Percentiles rank a stretch among this genome's conserved stretches.
Evolutionary conservation across 179 eudicot genomes (phyloP).

Genomic region (Actinidia polygama): DNA sequence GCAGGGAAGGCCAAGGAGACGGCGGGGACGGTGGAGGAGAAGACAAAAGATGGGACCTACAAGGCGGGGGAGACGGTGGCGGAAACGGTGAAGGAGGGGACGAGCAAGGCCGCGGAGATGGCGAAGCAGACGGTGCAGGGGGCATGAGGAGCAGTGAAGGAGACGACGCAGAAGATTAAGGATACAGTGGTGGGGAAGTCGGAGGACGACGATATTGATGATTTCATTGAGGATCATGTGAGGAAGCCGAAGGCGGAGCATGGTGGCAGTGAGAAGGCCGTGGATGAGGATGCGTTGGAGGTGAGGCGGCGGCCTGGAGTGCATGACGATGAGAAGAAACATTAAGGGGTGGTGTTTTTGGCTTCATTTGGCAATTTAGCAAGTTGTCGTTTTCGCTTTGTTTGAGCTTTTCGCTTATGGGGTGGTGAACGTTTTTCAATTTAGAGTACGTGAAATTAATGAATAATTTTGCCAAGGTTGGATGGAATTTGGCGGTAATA

Average conservation of each 20-base stretch:
- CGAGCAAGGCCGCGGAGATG: conserved; percentile 32
- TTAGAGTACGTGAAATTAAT: too few relatives aligned
- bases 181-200: conserved; percentile 58
- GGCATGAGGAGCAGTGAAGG: conserved; percentile 48
- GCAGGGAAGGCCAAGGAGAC: conserved; percentile 30
- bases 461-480: too few relatives aligned
- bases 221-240: conserved; percentile 45
- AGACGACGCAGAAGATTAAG: conserved; percentile 45
- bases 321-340: background rate
- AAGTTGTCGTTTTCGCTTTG: too few relatives aligned
- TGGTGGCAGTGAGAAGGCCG: background rate
- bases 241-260: conserved; percentile 23
- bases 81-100: conserved; percentile 26
- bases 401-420: too few relatives aligned
- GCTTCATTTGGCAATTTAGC: background rate
- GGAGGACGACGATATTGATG: conserved; percentile 26
- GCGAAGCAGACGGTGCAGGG: conserved; percentile 48
- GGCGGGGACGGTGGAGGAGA: conserved; percentile 33
- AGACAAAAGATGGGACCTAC: conserved; percentile 17
- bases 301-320: conserved; percentile 20
- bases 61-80: conserved; percentile 40
- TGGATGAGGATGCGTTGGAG: conserved; percentile 25
- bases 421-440: too few relatives aligned
- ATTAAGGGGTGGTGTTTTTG: background rate
- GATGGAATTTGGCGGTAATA: too few relatives aligned